A percentile compares a stretch with the other conserved stretches of the same genome.
Evolutionary conservation across 1,284 basidiomycete genomes (phyloP).

Genomic region (Ustilago trichophora): DNA sequence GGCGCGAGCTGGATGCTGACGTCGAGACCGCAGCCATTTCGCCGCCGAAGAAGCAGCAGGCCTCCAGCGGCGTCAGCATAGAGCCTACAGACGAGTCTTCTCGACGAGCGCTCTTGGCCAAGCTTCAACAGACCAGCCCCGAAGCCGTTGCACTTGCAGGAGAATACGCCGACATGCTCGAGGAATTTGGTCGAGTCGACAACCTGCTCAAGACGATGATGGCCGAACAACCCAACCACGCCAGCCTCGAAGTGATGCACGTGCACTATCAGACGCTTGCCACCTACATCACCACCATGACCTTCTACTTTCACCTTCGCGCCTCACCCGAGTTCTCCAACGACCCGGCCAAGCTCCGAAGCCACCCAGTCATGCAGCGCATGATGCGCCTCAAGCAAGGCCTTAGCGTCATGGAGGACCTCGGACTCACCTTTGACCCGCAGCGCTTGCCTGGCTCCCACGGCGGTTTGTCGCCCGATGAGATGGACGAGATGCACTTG

Average conservation of each 20-base stretch:
- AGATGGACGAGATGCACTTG: conserved; percentile 43
- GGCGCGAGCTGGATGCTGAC: conserved; percentile 51
- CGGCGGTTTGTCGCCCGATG: conserved; percentile 21
- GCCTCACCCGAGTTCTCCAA: conserved; percentile 67
- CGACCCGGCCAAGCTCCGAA: conserved; percentile 43
- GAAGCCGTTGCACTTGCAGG: conserved; percentile 73
- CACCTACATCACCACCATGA: conserved; percentile 87
- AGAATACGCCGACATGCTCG: conserved; percentile 70
- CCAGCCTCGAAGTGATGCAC: conserved; percentile 66
- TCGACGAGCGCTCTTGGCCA: conserved; percentile 72
- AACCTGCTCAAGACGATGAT: conserved; percentile 73
- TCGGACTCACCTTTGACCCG: conserved; percentile 57
- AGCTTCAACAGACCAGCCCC: conserved; percentile 81
- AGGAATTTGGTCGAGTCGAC: conserved; percentile 72
- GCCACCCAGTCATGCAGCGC: conserved; percentile 77
- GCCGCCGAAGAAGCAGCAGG: background rate
- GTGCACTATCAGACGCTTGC: conserved; percentile 74
- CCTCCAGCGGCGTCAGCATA: background rate
- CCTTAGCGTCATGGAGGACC: conserved; percentile 74
- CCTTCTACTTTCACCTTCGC: conserved; percentile 90
- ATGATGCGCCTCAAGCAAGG: conserved; percentile 86
- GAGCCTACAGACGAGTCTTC: conserved; percentile 8
- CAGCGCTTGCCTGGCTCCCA: conserved; percentile 14
- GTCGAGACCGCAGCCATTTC: background rate
- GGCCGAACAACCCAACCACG: conserved; percentile 69